phyloP scores from a whole-genome alignment of 2,329 filamentous ascomycete species.

The Aspergillus tubingensis region DNA sequence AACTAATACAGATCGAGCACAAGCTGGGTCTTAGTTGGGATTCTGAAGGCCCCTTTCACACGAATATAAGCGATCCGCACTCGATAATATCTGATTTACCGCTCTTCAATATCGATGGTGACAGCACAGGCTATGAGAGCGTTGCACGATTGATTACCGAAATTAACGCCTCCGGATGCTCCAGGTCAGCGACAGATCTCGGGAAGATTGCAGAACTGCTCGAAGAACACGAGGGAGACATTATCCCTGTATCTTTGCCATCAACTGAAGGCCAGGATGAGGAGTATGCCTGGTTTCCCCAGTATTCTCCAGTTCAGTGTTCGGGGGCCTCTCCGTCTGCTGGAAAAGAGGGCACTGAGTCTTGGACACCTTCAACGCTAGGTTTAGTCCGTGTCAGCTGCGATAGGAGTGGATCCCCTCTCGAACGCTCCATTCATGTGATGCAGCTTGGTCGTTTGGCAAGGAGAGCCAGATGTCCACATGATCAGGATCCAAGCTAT shows the following conservation, averaged over 20 bases:
- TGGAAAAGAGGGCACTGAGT: slow-evolving; percentile 12
- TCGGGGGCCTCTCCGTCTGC: slow-evolving; percentile 14
- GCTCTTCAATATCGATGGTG: slow-evolving; percentile 28
- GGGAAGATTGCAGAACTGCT: slow-evolving; percentile 32
- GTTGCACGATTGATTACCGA: slow-evolving; percentile 28
- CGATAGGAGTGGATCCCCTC: slow-evolving; percentile 23
- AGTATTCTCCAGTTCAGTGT: slow-evolving; percentile 38
- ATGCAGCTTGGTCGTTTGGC: slow-evolving; percentile 42
- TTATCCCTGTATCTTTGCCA: slow-evolving; percentile 25
- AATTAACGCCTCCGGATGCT: slow-evolving; percentile 32
- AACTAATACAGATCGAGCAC: slow-evolving; percentile 32
- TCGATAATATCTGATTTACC: slow-evolving; percentile 24
- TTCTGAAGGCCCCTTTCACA: slow-evolving; percentile 20
- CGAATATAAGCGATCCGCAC: slow-evolving; percentile 18
- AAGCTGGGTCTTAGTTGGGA: slow-evolving; percentile 36
- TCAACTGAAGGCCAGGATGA: slow-evolving; percentile 1
- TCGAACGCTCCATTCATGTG: slow-evolving; percentile 31
- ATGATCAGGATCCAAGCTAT: not conserved
- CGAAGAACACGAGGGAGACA: slow-evolving; percentile 37
- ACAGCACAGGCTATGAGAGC: slow-evolving; percentile 27
- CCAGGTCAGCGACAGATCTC: slow-evolving; percentile 32
- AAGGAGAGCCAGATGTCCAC: slow-evolving; percentile 18
- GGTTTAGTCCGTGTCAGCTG: slow-evolving; percentile 36
- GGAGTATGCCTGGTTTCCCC: slow-evolving; percentile 37
- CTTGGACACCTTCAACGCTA: slow-evolving; percentile 28